Conservation (phyloP, 257 asterid species). For the Coffea canephora region DNA sequence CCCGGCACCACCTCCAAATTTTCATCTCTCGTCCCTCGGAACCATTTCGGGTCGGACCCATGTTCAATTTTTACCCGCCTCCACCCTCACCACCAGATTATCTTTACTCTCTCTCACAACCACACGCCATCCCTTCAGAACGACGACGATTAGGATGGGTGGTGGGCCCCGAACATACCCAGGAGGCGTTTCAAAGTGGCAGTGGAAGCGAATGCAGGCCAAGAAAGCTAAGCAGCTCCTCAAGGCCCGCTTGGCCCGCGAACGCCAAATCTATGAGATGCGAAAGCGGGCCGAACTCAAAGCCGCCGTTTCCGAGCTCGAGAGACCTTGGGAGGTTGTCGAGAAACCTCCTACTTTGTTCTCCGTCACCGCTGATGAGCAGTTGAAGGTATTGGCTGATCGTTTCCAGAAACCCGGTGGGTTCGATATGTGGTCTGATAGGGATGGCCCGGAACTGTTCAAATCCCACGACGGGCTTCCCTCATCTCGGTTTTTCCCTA, state of each 20-base stretch:
- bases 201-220: constrained; percentile 94
- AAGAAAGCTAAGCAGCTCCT: constrained; percentile 85
- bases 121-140: constrained; percentile 24
- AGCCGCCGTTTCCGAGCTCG: constrained; percentile 92
- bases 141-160: constrained; percentile 78
- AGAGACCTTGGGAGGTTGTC: constrained; percentile 91
- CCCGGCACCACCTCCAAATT: constrained; percentile 34
- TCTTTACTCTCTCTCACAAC: constrained; percentile 42
- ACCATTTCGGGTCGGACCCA: constrained; percentile 25
- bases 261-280: constrained; percentile 92
- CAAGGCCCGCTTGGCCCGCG: constrained; percentile 80
- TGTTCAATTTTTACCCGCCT: constrained; percentile 20
- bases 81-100: constrained; percentile 23
- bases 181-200: constrained; percentile 98
- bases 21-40: constrained; percentile 41
- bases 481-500: constrained; percentile 82
- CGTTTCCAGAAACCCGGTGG: constrained; percentile 97
- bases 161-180: constrained; percentile 98
- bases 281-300: constrained; percentile 92
- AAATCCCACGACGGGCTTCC: constrained; percentile 51
- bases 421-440: constrained; percentile 89
- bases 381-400: constrained; percentile 87
- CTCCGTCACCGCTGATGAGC: constrained; percentile 91
- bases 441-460: constrained; percentile 87
- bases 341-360: constrained; percentile 83